Base-by-base conservation (phyloP, 2,329 filamentous ascomycete species). In the Lecanoromycetidae sp. region DNA sequence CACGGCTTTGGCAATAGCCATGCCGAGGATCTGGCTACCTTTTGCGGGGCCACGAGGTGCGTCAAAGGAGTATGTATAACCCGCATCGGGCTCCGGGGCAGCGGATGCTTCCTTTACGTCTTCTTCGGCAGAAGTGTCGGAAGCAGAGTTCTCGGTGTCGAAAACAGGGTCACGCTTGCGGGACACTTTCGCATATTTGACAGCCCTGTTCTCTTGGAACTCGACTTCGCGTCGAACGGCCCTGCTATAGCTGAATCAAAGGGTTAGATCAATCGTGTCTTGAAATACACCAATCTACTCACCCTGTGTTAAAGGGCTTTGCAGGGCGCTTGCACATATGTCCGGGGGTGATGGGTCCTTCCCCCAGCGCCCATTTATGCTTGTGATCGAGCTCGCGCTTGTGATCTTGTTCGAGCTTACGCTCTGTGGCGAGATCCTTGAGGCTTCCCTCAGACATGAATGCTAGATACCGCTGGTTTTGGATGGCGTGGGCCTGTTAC, bases 11-110 rank as follows among this genome's bases (percentile, higher is more conserved):
- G 66, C 69, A 27, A 80, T 64, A 9, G 76, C 75, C 13, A 66
- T 65, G 50, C 72, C 71, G 40, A 80, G 66, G 57, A 80, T 70
- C 57, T 76, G 73, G 60, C 72, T 73, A 33, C 76, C 76, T 41
- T 70, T 65, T 50, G 61, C 66, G 13, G 74, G 74, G 22, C 70
- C 70, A 17, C 63, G 61, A 3, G 63, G 56, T 10, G 70, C 67
- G 51, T 77, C 74, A 62, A 68, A 79, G 34, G 70, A 74, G 61
- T 75, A 74, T 41, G 72, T 63, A 50, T 74, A 64, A 29, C 70
- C 71, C 27, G 66, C 66, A 39, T 73, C 71, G 22, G 62, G 63
- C 15, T 62, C 61, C 32, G 68, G 66, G 4, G 69, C 66, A 29
- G 63, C 62, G 12, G 67, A 67, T 10, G 63, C 58, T 37, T 69